Evolutionary conservation across 768 basidiomycete species (phyloP).

Genomic region (Termitomyces sp.): DNA sequence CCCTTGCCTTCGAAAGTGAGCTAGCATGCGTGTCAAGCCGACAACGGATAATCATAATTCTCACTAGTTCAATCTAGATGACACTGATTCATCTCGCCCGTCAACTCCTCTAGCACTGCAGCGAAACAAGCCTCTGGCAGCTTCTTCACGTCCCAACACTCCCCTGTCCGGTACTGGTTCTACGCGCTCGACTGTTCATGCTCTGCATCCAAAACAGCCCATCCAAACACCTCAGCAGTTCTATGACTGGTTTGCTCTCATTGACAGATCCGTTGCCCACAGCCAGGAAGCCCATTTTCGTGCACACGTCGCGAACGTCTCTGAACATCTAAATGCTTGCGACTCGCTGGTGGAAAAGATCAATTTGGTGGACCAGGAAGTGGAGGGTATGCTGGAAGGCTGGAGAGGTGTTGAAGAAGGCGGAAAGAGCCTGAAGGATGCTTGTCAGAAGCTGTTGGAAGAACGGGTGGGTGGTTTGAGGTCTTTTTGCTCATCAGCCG

Average conservation of each 20-base stretch:
- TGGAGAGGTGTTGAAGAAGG: conserved; percentile 90
- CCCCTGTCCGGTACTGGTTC: conserved; percentile 22
- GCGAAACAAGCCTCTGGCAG: conserved; percentile 28
- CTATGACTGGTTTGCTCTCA: conserved; percentile 91
- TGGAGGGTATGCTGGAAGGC: conserved; percentile 78
- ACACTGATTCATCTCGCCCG: conserved; percentile 25
- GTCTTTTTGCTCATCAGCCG: background rate
- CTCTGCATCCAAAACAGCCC: conserved; percentile 70
- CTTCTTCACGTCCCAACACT: conserved; percentile 39
- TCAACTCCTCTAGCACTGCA: conserved; percentile 36
- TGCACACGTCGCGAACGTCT: conserved; percentile 74
- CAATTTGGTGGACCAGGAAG: conserved; percentile 67
- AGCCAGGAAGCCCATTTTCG: conserved; percentile 93
- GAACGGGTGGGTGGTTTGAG: conserved; percentile 64
- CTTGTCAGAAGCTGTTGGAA: conserved; percentile 84
- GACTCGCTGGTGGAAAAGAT: conserved; percentile 71
- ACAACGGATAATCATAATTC: conserved; percentile 5
- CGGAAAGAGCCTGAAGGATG: conserved; percentile 87
- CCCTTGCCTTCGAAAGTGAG: conserved; percentile 77
- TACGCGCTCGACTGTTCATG: conserved; percentile 31
- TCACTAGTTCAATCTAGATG: conserved; percentile 28
- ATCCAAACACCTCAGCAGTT: conserved; percentile 94
- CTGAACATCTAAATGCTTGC: conserved; percentile 74
- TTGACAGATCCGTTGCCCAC: conserved; percentile 88
- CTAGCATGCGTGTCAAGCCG: background rate